These are phyloP conservation scores for Camillea tinctor DNA, from an alignment of 2,329 filamentous ascomycete genomes.

Conservation along the genomic window DNA sequence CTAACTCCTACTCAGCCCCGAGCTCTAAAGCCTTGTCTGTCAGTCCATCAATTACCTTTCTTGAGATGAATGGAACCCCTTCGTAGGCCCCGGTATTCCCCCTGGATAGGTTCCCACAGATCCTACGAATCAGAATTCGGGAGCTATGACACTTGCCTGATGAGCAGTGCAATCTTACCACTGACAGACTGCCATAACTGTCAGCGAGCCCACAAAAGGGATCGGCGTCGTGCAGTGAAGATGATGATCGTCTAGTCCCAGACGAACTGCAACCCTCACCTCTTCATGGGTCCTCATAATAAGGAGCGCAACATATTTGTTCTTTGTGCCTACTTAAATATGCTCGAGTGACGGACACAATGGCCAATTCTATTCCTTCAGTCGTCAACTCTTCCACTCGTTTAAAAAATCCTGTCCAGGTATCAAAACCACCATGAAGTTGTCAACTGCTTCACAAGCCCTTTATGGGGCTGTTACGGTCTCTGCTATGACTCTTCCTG, in stretches of 20 bases:
- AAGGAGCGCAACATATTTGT: slow-evolving; percentile 11
- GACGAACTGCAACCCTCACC: slow-evolving; percentile 1
- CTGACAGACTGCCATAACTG: slow-evolving; percentile 9
- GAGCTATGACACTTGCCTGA: slow-evolving; percentile 17
- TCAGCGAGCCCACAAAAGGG: slow-evolving; percentile 11
- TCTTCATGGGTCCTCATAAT: slow-evolving; percentile 4
- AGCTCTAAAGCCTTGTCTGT: slow-evolving; percentile 10
- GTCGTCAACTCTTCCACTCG: slow-evolving; percentile 6
- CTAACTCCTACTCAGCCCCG: slow-evolving; percentile 20
- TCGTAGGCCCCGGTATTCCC: slow-evolving; percentile 2
- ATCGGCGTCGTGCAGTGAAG: slow-evolving; percentile 19
- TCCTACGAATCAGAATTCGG: slow-evolving; percentile 17
- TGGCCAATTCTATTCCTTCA: slow-evolving; percentile 12
- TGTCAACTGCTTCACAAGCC: slow-evolving; percentile 25
- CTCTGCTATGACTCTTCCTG: slow-evolving; percentile 25
- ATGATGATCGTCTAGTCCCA: slow-evolving; percentile 28
- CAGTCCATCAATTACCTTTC: slow-evolving; percentile 14
- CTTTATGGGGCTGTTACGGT: slow-evolving; percentile 28
- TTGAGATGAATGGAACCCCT: slow-evolving; percentile 8
- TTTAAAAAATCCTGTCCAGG: slow-evolving; percentile 15
- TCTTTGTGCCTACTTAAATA: slow-evolving; percentile 12
- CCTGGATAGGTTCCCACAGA: slow-evolving; percentile 8
- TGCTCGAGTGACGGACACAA: slow-evolving; percentile 10
- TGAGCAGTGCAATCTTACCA: slow-evolving; percentile 12
- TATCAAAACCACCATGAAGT: slow-evolving; percentile 23